Base-by-base conservation (phyloP, 2,329 filamentous ascomycete species). In the Sporothrix variecibatus region DNA sequence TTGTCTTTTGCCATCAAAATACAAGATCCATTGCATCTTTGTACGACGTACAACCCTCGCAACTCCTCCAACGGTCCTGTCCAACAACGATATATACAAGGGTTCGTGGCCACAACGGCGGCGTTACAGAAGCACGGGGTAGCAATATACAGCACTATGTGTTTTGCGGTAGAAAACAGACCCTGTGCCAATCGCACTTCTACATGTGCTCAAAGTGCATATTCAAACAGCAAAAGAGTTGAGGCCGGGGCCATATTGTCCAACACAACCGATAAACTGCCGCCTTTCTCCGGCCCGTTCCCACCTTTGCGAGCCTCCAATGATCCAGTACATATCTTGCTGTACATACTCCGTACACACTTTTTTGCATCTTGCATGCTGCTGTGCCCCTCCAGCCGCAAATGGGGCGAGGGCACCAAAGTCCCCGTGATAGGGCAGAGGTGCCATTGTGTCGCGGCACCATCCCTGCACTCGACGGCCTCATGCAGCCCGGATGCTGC, bases 91-190 rank as follows among this genome's bases (percentile, higher is more conserved):
- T 46, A 67, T 46, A 67, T 20, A 26, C 65, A 69, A 69, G 65
- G 65, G 15, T 53, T 53, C 46, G 26, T 69, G 28, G 40, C 65
- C 26, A 34, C 43, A 69, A 69, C 43, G 67, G 46, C 49, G 67
- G 40, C 67, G 67, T 70, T 70, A 70, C 67, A 70, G 49, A 56
- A 53, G 49, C 67, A 70, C 67, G 67, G 67, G 67, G 49, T 28
- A 40, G 46, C 28, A 70, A 56, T 70, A 70, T 70, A 69, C 23
- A 68, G 67, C 11, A 56, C 67, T 12, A 51, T 69, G 43, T 69
- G 17, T 38, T 69, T 69, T 69, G 43, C n/a, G 23, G 38, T 26
- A 67, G 38, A 65, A 67, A 65, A 40, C 7, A 62, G 34, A 38
- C 7, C 34, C n/a, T 65, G 20, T 26, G 60, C 38, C 38, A 65